Base-by-base conservation (phyloP, 2,329 filamentous ascomycete genomes). In the Trichophyton verrucosum region DNA sequence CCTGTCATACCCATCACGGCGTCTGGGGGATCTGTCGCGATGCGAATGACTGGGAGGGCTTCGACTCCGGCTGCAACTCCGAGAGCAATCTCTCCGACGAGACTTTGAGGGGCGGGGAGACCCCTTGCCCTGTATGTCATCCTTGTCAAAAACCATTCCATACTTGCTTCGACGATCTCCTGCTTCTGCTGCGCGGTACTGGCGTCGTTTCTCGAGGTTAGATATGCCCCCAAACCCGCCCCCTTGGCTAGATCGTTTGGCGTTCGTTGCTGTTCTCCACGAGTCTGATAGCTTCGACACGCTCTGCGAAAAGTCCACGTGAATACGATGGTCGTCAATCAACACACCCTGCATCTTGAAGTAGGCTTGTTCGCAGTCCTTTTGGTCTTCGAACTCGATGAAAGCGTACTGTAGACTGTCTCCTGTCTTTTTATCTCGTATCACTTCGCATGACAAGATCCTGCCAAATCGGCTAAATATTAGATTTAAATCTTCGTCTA, bases 331-430 rank as follows among this genome's bases (percentile, higher is more conserved):
- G 68, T 99, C 94, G 69, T 99, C 94, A 65, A 99, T 97, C 60
- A 99, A 77, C 1, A 97, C 92, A 1, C 87, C 90, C 73, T 99
- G 91, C 94, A 99, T 99, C 76, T 99, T 99, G 78, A 95, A 94
- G 70, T 96, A 99, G 2, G 94, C 94, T 59, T 89, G 85, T 75
- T 99, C 94, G 72, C 94, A 97, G 59, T 92, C 88, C 66, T 87
- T 84, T 75, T 96, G 94, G 60, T 95, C 88, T 62, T 92, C 89
- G 68, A 92, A 99, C 72, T 99, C 94, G 69, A 99, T 95, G 67
- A 99, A 99, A 1, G 94, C 91, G 71, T 99, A 99, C 72, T 99
- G 94, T 57, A 99, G 76, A 69, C 90, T 96, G 75, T 99, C 94
- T 3, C 91, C 91, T 0, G 92, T 96, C 69, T 90, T 90, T 71